A percentile compares a stretch with the other conserved stretches of the same genome.
phyloP scores from a whole-genome alignment of 2,329 filamentous ascomycete genomes.

The Stenocarpella maydis region DNA sequence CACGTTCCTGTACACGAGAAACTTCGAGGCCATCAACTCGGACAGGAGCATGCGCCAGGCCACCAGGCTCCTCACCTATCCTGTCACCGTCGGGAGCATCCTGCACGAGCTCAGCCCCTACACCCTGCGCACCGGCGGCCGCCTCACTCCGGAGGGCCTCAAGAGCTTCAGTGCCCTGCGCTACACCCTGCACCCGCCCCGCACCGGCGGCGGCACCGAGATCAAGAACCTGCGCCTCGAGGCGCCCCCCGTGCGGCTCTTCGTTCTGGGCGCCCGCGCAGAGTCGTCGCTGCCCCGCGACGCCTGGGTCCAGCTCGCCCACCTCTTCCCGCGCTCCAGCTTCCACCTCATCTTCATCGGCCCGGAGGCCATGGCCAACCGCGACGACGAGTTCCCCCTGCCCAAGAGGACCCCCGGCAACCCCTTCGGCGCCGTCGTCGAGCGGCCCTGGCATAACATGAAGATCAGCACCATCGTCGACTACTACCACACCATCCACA shows the following conservation, averaged over 20 bases:
- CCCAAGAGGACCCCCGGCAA: slow-evolving; percentile 85
- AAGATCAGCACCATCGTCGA: slow-evolving; percentile 99
- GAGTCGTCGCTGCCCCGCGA: slow-evolving; percentile 95
- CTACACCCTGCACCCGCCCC: slow-evolving; percentile 91
- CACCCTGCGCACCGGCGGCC: slow-evolving; percentile 75
- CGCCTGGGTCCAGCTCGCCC: slow-evolving; percentile 92
- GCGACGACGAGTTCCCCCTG: slow-evolving; percentile 90
- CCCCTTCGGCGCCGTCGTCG: slow-evolving; percentile 92
- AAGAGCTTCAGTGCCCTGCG: slow-evolving; percentile 93
- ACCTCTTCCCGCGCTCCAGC: slow-evolving; percentile 91
- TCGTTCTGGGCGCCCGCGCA: slow-evolving; percentile 93
- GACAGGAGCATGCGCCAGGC: slow-evolving; percentile 92
- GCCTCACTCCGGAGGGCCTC: slow-evolving; percentile 85
- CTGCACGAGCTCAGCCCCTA: slow-evolving; percentile 96
- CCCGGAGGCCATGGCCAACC: slow-evolving; percentile 93
- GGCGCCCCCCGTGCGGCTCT: slow-evolving; percentile 88
- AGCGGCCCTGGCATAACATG: slow-evolving; percentile 85
- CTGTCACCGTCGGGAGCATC: slow-evolving; percentile 88
- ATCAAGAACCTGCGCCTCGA: slow-evolving; percentile 84
- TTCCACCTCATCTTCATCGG: slow-evolving; percentile 95
- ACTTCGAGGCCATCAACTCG: slow-evolving; percentile 90
- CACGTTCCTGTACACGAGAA: slow-evolving; percentile 90
- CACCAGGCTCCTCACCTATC: slow-evolving; percentile 92
- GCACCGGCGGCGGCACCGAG: slow-evolving; percentile 74
- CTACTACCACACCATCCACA: slow-evolving; percentile 96